Evolutionary conservation across 169 alveolate genomes (phyloP).

Genomic region (Eimeria sp.): DNA sequence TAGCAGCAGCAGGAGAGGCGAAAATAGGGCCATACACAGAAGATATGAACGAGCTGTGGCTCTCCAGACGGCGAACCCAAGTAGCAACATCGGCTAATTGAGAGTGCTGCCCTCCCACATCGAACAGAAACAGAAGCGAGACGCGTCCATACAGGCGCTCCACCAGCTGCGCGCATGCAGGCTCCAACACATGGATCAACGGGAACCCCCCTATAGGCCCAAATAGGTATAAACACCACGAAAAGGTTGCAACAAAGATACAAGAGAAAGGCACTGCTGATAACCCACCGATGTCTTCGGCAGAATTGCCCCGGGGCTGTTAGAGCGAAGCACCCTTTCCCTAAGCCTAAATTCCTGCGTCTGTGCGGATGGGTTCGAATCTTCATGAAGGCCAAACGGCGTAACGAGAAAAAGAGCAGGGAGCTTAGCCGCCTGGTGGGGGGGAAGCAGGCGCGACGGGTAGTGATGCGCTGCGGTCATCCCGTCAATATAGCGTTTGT

Average conservation of each 20-base stretch:
- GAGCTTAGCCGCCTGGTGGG: conserved; percentile 28
- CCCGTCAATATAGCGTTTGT: conserved; percentile 72
- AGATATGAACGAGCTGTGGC: conserved; percentile 50
- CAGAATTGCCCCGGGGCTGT: not conserved
- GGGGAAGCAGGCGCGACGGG: conserved; percentile 80
- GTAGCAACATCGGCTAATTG: conserved; percentile 55
- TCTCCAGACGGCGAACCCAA: conserved; percentile 76
- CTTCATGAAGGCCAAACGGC: conserved; percentile 54
- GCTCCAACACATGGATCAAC: not conserved
- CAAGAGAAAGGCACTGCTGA: not conserved
- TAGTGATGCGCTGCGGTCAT: conserved; percentile 80
- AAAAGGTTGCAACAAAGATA: not conserved
- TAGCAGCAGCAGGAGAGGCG: conserved; percentile 10
- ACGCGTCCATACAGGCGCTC: conserved; percentile 73
- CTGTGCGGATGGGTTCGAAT: not conserved
- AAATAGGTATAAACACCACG: not conserved
- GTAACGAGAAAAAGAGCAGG: conserved; percentile 70
- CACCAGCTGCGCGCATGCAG: conserved; percentile 63
- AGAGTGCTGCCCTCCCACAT: conserved; percentile 62
- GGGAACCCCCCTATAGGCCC: not conserved
- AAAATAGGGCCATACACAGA: conserved; percentile 58
- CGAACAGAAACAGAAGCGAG: conserved; percentile 75
- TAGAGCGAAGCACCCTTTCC: not conserved
- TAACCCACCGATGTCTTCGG: conserved; percentile 56
- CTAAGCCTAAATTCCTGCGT: not conserved